Percentiles rank a stretch among this genome's conserved stretches.
phyloP scores from a whole-genome alignment of 2,329 filamentous ascomycete species.

The Macrophomina pseudophaseolina region DNA sequence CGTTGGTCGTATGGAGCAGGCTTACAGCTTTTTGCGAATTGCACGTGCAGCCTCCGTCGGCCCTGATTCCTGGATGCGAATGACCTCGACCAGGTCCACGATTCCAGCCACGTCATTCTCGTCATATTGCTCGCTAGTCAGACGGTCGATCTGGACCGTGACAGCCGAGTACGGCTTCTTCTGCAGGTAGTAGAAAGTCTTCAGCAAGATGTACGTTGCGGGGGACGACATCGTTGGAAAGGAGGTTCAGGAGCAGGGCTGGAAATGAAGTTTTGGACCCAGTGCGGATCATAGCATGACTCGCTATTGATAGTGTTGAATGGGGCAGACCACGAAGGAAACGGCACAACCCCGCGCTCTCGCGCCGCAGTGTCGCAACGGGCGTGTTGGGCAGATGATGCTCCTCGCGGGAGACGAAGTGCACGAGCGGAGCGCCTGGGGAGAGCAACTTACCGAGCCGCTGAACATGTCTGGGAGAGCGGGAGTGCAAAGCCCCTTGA shows the following conservation, averaged over 20 bases:
- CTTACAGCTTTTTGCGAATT: conserved; percentile 89
- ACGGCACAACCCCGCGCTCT: background rate
- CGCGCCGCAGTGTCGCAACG: background rate
- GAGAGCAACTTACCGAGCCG: conserved; percentile 20
- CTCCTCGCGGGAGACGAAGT: background rate
- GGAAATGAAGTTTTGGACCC: conserved; percentile 21
- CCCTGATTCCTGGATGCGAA: conserved; percentile 85
- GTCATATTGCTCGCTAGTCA: conserved; percentile 87
- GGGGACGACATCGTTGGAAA: conserved; percentile 23
- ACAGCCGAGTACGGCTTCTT: conserved; percentile 92
- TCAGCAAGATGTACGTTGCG: conserved; percentile 23
- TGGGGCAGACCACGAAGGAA: background rate
- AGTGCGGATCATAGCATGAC: conserved; percentile 24
- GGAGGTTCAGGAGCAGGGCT: conserved; percentile 22
- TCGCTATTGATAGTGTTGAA: conserved; percentile 25
- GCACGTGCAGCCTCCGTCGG: conserved; percentile 89
- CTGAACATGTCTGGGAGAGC: conserved; percentile 10
- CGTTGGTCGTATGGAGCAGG: background rate
- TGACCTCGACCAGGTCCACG: conserved; percentile 90
- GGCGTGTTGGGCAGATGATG: background rate
- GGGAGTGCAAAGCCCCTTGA: background rate
- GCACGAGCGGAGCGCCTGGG: background rate
- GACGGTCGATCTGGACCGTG: conserved; percentile 86
- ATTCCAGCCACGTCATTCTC: conserved; percentile 92
- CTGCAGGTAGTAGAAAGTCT: conserved; percentile 35